Conservation (phyloP, 2,329 filamentous ascomycete genomes). For the Aspergillus ustus region DNA sequence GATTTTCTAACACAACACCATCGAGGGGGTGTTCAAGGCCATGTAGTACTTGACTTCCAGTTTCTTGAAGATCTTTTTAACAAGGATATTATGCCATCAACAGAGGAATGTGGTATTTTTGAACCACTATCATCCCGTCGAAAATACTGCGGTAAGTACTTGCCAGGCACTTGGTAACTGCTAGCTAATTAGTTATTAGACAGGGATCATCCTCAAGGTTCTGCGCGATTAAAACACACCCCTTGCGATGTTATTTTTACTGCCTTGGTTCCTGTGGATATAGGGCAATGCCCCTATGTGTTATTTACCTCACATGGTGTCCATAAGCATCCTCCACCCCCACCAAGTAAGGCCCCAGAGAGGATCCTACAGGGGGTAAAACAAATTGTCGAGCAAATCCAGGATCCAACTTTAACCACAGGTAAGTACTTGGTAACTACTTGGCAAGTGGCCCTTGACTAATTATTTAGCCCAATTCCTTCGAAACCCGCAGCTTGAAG, state of each 20-base stretch:
- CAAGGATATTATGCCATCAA: constrained; percentile 1
- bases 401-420: no score
- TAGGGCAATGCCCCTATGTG: constrained; percentile 13
- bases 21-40: background rate
- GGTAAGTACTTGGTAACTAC: constrained; percentile 9
- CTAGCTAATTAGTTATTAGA: constrained; percentile 6
- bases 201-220: constrained; percentile 15
- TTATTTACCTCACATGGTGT: constrained; percentile 20
- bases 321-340: constrained; percentile 21
- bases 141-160: constrained; percentile 1
- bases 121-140: background rate
- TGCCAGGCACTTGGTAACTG: background rate
- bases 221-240: constrained; percentile 7
- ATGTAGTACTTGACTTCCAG: constrained; percentile 3
- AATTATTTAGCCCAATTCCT: constrained; percentile 16
- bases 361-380: constrained; percentile 9
- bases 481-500: constrained; percentile 13
- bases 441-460: constrained; percentile 3
- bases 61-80: constrained; percentile 20
- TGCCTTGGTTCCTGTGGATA: constrained; percentile 18
- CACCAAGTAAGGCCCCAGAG: constrained; percentile 15
- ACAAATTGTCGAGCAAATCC: no score
- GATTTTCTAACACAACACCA: constrained; percentile 10
- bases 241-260: constrained; percentile 16
- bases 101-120: constrained; percentile 16